Percentiles rank a stretch among this genome's conserved stretches.
These are phyloP conservation scores for Colletotrichum melonis DNA, from an alignment of 2,329 filamentous ascomycete genomes.

Conservation along the genomic window DNA sequence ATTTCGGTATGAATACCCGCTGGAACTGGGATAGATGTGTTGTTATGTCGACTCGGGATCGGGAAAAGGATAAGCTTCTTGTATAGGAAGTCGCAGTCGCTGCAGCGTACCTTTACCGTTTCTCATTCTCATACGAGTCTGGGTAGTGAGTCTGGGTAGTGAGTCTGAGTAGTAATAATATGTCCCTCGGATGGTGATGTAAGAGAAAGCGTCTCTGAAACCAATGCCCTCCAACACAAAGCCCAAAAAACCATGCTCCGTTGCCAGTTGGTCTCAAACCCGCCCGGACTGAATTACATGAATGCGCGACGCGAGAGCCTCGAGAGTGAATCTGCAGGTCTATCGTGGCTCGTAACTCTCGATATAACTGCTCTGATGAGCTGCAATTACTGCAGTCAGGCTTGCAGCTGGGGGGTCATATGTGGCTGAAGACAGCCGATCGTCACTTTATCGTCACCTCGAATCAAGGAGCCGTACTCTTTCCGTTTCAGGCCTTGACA, in stretches of 20 bases:
- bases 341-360: not conserved
- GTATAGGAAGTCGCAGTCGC: conserved; percentile 46
- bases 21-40: not conserved
- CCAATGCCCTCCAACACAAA: conserved; percentile 45
- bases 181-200: conserved; percentile 50
- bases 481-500: not conserved
- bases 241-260: conserved; percentile 28
- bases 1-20: not conserved
- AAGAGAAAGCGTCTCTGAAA: conserved; percentile 41
- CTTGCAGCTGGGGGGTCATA: not conserved
- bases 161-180: conserved; percentile 41
- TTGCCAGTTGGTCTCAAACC: conserved; percentile 42
- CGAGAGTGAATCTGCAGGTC: conserved; percentile 32
- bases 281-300: conserved; percentile 16
- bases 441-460: not conserved
- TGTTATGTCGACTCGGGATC: not conserved
- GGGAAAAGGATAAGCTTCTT: conserved; percentile 29
- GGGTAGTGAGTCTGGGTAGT: conserved; percentile 41
- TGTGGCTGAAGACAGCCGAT: not conserved
- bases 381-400: not conserved
- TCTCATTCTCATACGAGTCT: conserved; percentile 51
- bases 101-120: conserved; percentile 51
- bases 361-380: not conserved
- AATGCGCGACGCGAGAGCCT: conserved; percentile 32
- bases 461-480: not conserved